phyloP scores from a whole-genome alignment of 1,284 basidiomycete genomes.

The Golubevia pallescens region DNA sequence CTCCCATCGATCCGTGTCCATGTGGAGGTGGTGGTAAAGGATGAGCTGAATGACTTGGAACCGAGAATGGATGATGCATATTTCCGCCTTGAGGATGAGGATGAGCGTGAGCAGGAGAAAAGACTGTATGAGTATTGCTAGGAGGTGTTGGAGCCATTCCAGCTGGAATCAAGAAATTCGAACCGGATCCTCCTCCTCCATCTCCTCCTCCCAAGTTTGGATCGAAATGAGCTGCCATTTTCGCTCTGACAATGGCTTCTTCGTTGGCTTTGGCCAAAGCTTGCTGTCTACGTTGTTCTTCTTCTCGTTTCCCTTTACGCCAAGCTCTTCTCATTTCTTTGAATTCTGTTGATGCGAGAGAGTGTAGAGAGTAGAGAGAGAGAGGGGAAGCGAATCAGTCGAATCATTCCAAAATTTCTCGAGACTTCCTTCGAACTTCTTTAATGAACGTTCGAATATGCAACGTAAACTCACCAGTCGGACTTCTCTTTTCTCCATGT shows the following conservation, averaged over 20 bases:
- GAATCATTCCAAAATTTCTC: no score
- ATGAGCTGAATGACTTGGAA: no score
- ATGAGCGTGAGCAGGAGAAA: not conserved
- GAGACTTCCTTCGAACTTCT: constrained; percentile 66
- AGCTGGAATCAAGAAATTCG: no score
- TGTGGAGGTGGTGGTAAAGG: no score
- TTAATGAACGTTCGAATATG: no score
- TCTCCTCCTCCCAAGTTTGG: not conserved
- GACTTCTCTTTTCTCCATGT: constrained; percentile 81
- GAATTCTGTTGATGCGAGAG: constrained; percentile 29
- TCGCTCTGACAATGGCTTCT: constrained; percentile 5
- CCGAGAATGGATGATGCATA: no score
- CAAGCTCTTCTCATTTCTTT: constrained; percentile 57
- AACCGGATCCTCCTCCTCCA: not conserved
- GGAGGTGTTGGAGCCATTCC: not conserved
- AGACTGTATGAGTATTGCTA: not conserved
- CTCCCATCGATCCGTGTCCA: no score
- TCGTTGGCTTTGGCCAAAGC: constrained; percentile 5
- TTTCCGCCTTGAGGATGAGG: not conserved
- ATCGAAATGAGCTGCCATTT: constrained; percentile 2
- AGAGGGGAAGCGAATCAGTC: no score
- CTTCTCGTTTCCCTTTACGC: constrained; percentile 48
- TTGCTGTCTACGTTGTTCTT: constrained; percentile 39
- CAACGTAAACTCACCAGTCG: constrained; percentile 79
- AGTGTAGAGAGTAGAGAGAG: no score